These are phyloP conservation scores for Galerina sulciceps DNA, from an alignment of 768 basidiomycete species.

Conservation along the genomic window DNA sequence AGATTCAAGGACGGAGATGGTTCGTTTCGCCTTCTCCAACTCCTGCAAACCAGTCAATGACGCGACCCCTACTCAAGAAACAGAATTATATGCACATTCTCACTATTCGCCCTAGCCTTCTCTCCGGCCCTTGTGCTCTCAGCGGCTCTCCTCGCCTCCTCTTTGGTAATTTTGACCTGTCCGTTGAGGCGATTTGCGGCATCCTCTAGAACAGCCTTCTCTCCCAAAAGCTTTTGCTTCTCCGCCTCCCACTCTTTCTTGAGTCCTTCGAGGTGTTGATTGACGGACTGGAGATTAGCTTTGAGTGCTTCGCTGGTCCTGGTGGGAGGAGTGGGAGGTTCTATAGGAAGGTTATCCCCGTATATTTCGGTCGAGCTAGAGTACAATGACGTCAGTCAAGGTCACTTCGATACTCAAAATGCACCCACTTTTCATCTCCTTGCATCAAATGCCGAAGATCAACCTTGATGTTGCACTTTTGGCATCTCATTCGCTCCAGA, in stretches of 20 bases:
- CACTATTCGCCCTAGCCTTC: slow-evolving; percentile 50
- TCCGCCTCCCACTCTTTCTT: slow-evolving; percentile 76
- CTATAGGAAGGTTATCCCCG: slow-evolving; percentile 46
- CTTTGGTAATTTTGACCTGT: slow-evolving; percentile 61
- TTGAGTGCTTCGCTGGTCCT: slow-evolving; percentile 69
- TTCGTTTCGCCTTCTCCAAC: slow-evolving; percentile 65
- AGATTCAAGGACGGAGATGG: slow-evolving; percentile 70
- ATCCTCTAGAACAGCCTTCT: slow-evolving; percentile 76
- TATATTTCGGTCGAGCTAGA: slow-evolving; percentile 59
- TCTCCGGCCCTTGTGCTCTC: slow-evolving; percentile 58
- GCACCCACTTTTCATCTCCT: slow-evolving; percentile 65
- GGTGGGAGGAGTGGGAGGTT: slow-evolving; percentile 72
- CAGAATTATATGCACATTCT: slow-evolving; percentile 48
- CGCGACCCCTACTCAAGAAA: background rate
- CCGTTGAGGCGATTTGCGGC: slow-evolving; percentile 67
- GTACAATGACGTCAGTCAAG: background rate
- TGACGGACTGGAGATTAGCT: slow-evolving; percentile 62
- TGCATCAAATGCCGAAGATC: slow-evolving; percentile 49
- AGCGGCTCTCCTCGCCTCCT: slow-evolving; percentile 55
- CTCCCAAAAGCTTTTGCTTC: slow-evolving; percentile 61
- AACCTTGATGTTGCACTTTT: slow-evolving; percentile 69
- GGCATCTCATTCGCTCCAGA: slow-evolving; percentile 65
- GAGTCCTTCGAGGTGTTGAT: slow-evolving; percentile 64
- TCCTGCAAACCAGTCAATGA: slow-evolving; percentile 50
- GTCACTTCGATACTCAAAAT: too few relatives aligned